Evolutionary conservation across 805 yeast species (phyloP).

Genomic region (Hanseniaspora meyeri): DNA sequence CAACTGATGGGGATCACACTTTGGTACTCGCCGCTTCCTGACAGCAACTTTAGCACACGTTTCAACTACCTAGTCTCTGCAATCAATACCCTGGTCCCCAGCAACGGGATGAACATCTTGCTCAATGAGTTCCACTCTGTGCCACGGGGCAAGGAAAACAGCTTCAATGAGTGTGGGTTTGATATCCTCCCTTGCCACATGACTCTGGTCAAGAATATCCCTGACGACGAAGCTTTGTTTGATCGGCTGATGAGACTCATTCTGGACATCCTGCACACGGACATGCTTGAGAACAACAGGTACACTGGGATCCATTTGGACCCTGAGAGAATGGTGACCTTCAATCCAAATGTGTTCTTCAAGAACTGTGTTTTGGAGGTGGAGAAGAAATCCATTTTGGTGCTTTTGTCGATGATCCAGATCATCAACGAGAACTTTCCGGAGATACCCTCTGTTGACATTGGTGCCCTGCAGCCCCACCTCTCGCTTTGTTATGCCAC

Average conservation of each 20-base stretch:
- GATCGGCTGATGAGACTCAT: neutral
- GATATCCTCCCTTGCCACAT: conserved; percentile 8
- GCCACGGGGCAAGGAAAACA: neutral
- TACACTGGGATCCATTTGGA: neutral
- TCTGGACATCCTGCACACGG: neutral
- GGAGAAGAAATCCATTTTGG: neutral
- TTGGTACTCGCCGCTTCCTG: conserved; percentile 11
- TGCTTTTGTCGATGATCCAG: neutral
- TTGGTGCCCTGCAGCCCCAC: conserved; percentile 48
- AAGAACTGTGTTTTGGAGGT: conserved; percentile 5
- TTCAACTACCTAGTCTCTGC: neutral
- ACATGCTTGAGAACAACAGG: neutral
- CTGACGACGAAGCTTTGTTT: neutral
- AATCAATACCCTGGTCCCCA: conserved; percentile 1
- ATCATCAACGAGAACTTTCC: neutral
- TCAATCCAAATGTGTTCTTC: neutral
- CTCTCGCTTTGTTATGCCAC: conserved; percentile 51
- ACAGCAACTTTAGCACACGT: neutral
- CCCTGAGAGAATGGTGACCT: neutral
- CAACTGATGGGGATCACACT: conserved; percentile 5
- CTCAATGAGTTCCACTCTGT: neutral
- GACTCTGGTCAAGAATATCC: conserved; percentile 8
- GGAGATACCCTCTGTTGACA: conserved; percentile 26
- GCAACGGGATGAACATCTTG: neutral
- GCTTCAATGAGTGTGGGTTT: conserved; percentile 6